These are phyloP conservation scores for Bathelium albidoporum DNA, from an alignment of 495 filamentous ascomycete species.

Conservation along the genomic window DNA sequence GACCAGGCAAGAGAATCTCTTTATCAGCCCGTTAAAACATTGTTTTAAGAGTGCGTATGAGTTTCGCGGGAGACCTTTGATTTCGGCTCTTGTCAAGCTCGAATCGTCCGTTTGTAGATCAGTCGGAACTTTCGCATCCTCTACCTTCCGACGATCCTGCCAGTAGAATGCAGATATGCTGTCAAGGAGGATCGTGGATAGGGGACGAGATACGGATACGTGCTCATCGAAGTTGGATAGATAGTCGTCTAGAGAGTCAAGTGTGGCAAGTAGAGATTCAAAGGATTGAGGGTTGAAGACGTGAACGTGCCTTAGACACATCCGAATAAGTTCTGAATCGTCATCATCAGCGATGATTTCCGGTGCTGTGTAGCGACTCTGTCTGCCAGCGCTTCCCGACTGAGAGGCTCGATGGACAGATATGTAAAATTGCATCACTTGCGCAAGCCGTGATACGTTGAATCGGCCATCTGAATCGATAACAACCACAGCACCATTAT, in stretches of 20 bases:
- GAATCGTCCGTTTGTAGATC: background rate
- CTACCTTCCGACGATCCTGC: conserved; percentile 42
- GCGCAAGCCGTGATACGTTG: conserved; percentile 45
- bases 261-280: conserved; percentile 40
- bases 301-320: conserved; percentile 35
- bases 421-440: conserved; percentile 26
- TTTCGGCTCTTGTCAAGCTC: background rate
- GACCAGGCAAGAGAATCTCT: conserved; percentile 23
- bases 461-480: conserved; percentile 64
- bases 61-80: background rate
- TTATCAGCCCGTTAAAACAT: conserved; percentile 12
- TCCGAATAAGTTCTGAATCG: conserved; percentile 17
- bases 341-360: conserved; percentile 3
- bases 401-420: background rate
- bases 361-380: background rate
- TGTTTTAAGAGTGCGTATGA: conserved; percentile 22
- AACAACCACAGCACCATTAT: conserved; percentile 51
- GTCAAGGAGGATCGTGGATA: conserved; percentile 45
- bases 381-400: background rate
- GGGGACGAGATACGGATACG: conserved; percentile 34
- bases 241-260: conserved; percentile 40
- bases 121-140: conserved; percentile 25
- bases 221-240: conserved; percentile 42
- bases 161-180: conserved; percentile 48
- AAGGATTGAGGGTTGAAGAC: conserved; percentile 48